Evolutionary conservation across 1,139 yeast genomes (phyloP), one percentile per base, ranked within the genome.

Genomic region (Debaryomyces sp.): DNA sequence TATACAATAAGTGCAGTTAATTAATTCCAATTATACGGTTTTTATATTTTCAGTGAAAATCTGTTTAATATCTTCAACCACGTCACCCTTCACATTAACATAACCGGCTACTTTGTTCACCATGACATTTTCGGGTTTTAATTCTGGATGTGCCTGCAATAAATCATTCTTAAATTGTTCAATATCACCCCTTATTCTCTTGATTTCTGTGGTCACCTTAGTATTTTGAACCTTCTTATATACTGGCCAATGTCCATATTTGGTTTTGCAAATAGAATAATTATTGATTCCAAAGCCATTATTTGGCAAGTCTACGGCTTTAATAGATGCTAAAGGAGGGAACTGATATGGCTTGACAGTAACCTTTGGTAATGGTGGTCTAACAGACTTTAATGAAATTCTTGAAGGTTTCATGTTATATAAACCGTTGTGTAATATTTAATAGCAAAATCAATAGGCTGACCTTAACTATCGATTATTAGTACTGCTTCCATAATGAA

Each of bases 211-310:
- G 50, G 74, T 73, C 30, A 69, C 64, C 48, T 78, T 79, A 26
- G 84, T 80, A 48, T 81, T 77, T 68, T 73, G 79, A 49, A 75
- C 63, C 52, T 84, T 85, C 51, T 77, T 73, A 64, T 87, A 87
- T 1, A 87, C 85, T 26, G 94, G 94, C 67, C 89, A 73, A 61
- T 85, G 84, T 5, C 88, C 87, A 47, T 71, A 76, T 23, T 76
- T 68, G 9, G 88, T 75, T 64, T 85, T 82, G 37, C 72, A 66
- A 32, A 87, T 68, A 59, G 62, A 69, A 63, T 87, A 87, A 38
- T 66, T 66, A 7, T 68, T 60, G 21, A 61, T 58, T 8, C 82
- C 85, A 56, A 80, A 80, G 2, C 71, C 66, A 40, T 70, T 66
- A 43, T 73, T 72, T 21, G 76, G 75, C 39, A 73, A 62, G 26